Conservation (phyloP, 192 early-diverging fungal species). For the Physocladia obscura region DNA sequence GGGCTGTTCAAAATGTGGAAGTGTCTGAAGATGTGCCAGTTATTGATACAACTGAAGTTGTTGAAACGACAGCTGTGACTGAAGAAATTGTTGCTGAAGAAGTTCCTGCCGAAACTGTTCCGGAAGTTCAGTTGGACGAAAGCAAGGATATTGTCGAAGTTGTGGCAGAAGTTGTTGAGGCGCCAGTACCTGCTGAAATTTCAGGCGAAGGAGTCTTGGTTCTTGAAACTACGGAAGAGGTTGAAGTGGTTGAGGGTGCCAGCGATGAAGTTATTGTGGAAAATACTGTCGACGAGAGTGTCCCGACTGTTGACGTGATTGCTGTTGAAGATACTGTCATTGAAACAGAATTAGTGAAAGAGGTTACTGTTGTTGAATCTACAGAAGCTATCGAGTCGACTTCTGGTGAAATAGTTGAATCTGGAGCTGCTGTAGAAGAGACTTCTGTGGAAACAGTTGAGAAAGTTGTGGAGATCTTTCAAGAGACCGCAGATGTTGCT, state of each 20-base stretch:
- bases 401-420: not conserved
- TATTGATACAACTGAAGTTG: not conserved
- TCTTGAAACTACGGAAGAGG: not conserved
- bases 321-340: not conserved
- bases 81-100: not conserved
- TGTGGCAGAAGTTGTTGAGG: not conserved
- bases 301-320: not conserved
- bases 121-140: not conserved
- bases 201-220: not conserved
- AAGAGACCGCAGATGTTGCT: not conserved
- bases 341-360: not conserved
- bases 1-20: constrained; percentile 5
- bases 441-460: not conserved
- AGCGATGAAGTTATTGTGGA: not conserved
- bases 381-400: not conserved
- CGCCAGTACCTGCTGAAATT: too few species aligned
- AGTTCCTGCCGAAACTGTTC: not conserved
- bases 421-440: not conserved
- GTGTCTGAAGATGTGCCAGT: not conserved
- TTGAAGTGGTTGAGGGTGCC: too few species aligned
- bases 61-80: not conserved
- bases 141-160: not conserved
- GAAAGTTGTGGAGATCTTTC: too few species aligned
- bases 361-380: not conserved
- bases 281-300: not conserved